phyloP scores from a whole-genome alignment of 352 stramenopile genomes.

The Globisporangium echinulatum region DNA sequence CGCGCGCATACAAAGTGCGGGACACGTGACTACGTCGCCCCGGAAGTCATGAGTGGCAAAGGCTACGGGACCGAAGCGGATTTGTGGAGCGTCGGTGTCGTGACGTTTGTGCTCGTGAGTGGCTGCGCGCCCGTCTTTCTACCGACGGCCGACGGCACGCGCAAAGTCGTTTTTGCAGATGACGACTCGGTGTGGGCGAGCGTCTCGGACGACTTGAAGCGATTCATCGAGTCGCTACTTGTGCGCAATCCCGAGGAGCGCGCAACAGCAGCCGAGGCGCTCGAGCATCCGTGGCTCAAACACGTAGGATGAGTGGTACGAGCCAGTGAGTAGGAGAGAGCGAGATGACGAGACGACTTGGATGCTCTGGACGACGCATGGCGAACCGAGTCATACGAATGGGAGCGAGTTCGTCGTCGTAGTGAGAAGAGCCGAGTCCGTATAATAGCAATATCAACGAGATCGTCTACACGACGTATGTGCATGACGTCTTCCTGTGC shows the following conservation, averaged over 20 bases:
- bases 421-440: no score
- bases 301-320: background rate
- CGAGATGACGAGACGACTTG: background rate
- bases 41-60: constrained; percentile 85
- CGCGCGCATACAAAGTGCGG: constrained; percentile 78
- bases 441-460: no score
- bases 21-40: constrained; percentile 78
- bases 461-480: no score
- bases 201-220: constrained; percentile 51
- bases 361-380: background rate
- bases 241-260: constrained; percentile 75
- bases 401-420: no score
- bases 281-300: constrained; percentile 66
- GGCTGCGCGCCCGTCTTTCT: constrained; percentile 76
- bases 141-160: constrained; percentile 47
- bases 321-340: background rate
- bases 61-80: constrained; percentile 92
- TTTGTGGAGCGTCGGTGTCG: constrained; percentile 91
- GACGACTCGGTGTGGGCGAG: constrained; percentile 63
- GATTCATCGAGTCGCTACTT: constrained; percentile 65
- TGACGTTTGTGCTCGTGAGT: constrained; percentile 87
- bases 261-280: constrained; percentile 55
- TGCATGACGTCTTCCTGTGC: no score
- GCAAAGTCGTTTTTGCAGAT: constrained; percentile 72
- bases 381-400: background rate